Conservation (phyloP, 495 filamentous ascomycete species). For the Pyronema domesticum region DNA sequence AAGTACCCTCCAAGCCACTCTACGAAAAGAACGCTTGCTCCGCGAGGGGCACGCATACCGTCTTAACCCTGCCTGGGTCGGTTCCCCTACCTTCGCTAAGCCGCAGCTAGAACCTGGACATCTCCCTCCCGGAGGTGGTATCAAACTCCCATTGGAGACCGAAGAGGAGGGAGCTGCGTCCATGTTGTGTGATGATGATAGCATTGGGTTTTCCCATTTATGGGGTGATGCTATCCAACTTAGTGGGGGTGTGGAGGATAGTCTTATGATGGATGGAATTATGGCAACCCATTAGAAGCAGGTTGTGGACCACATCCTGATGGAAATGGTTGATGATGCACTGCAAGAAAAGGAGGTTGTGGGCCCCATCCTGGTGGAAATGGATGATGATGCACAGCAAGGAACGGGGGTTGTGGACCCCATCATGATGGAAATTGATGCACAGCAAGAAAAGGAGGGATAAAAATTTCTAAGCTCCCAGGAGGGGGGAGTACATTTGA, state of each 20-base stretch:
- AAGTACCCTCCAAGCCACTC: conserved; percentile 15
- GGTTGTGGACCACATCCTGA: too few species aligned
- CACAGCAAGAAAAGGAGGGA: too few species aligned
- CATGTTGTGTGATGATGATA: conserved; percentile 19
- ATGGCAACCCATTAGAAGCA: neutral
- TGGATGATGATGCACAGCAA: too few species aligned
- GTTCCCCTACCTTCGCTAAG: conserved; percentile 1
- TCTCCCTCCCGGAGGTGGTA: conserved; percentile 17
- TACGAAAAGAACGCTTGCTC: conserved; percentile 18
- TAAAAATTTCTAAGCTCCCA: too few species aligned
- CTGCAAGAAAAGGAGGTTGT: too few species aligned
- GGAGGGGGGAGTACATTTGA: too few species aligned
- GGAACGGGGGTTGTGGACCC: too few species aligned
- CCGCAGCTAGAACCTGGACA: conserved; percentile 13
- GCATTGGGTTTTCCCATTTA: conserved; percentile 12
- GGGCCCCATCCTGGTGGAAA: too few species aligned
- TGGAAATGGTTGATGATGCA: too few species aligned
- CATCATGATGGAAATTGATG: too few species aligned
- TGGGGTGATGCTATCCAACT: neutral
- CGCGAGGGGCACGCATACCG: conserved; percentile 21
- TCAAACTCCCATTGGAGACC: conserved; percentile 19
- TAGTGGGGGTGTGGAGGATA: neutral
- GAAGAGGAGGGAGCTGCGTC: conserved; percentile 8
- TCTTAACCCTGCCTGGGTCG: conserved; percentile 15
- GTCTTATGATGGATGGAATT: neutral